Evolutionary conservation across 2,329 filamentous ascomycete species (phyloP), one percentile per base, ranked within the genome.

Genomic region (Catunica adiposa): DNA sequence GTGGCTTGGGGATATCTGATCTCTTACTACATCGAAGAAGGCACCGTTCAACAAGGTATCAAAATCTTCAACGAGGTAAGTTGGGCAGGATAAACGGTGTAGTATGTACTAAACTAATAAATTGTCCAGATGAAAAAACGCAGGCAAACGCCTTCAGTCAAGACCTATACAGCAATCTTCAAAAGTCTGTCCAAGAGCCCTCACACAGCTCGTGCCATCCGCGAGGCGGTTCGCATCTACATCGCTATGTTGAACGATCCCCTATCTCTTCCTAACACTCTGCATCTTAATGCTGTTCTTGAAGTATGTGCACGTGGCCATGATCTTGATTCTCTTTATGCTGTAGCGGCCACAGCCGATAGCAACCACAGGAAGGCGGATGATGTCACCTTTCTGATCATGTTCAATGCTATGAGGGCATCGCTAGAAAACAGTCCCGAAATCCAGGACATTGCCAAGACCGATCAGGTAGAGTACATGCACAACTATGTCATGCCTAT

Each of bases 1-100:
- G 89, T 94, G 57, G 82, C 84, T 58, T 98, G 90, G 89, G 97
- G 97, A 67, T 79, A 86, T 64, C 68, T 95, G 47, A 82, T 98
- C 56, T 77, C 83, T 57, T 80, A 88, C 66, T 73, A 79, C 59
- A 70, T 96, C 66, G 69, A 75, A 44, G 71, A 79, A 23, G 72
- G 78, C 44, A 74, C 75, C 53, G 67, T 88, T 34, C 74, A 75
- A 58, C 70, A 73, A 20, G 89, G 86, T 17, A 69, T 94, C 57
- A 89, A 85, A 68, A 72, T 88, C n/a, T 96, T 82, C 70, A 95
- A 96, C 67, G 90, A 97, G 67, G 84, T 86, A 67, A 60, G 73
- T 20, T 2, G n/a, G 15, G 17, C 44, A 7, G 7, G 15, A 7
- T 7, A 37, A 7, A 37, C 34, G 1, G 14, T 48, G 4, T 48